Evolutionary conservation across 768 basidiomycete species (phyloP).

Genomic region (Punctularia strigosozonata): DNA sequence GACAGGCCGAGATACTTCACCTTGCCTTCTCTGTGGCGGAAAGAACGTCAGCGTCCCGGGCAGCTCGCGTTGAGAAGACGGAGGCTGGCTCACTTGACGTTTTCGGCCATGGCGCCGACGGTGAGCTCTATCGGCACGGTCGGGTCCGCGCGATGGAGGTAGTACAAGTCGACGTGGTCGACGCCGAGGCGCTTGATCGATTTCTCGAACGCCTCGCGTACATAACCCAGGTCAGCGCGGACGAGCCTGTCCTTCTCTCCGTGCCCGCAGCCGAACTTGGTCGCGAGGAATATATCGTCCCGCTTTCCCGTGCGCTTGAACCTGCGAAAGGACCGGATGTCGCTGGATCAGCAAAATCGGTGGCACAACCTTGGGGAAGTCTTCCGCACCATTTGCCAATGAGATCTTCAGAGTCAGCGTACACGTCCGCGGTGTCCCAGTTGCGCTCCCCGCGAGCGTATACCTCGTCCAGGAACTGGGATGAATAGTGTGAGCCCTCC

Average conservation of each 20-base stretch:
- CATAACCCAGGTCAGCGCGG: background rate
- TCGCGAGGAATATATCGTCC: conserved; percentile 32
- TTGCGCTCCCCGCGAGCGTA: background rate
- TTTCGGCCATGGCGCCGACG: conserved; percentile 15
- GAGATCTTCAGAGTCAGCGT: conserved; percentile 2
- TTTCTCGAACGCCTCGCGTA: background rate
- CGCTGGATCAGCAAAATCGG: background rate
- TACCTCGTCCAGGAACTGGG: background rate
- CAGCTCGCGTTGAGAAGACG: background rate
- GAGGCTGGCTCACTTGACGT: conserved; percentile 8
- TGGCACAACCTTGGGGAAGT: background rate
- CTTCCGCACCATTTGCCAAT: conserved; percentile 3
- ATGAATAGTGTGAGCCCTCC: background rate
- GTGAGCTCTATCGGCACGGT: conserved; percentile 15
- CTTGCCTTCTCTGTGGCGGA: conserved; percentile 20
- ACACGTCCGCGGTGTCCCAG: conserved; percentile 3
- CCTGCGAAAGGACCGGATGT: conserved; percentile 18
- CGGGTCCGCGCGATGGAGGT: conserved; percentile 6
- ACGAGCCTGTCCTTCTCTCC: conserved; percentile 1
- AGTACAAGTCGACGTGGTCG: background rate
- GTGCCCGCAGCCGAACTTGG: conserved; percentile 21
- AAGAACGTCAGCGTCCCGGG: too few relatives aligned
- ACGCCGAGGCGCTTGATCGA: background rate
- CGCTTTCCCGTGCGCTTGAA: conserved; percentile 45
- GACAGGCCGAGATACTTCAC: conserved; percentile 18